Evolutionary conservation across 2,329 filamentous ascomycete species (phyloP), one percentile per base, ranked within the genome.

Genomic region (Nemania abortiva): DNA sequence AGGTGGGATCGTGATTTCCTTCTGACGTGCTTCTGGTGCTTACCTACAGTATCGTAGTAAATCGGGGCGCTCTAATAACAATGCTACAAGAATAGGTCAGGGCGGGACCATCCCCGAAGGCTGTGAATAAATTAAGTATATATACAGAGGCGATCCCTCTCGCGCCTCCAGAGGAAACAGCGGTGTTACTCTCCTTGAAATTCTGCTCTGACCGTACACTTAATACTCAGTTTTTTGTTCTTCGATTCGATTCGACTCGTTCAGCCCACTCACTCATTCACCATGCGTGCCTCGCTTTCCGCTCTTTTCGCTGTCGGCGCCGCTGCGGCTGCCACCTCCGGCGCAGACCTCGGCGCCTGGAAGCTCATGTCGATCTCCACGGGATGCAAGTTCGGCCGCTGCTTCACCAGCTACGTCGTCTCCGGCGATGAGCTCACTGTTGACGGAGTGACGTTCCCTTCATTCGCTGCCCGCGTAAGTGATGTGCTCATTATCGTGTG

Each of bases 381-480:
- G 0, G 57, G 50, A 9, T 66, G 64, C 57, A 66, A 66, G 29
- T 62, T 66, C 52, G 57, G 63, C 45, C 63, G 52, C 52, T 66
- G 64, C 57, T 66, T 61, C 57, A 60, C 64, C 29, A 62, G 57
- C 64, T 66, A 66, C 57, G 64, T 60, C 39, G 57, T 66, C 29
- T 66, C 57, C 18, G 64, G 57, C 3, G 57, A 61, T 1, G 64
- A 66, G 52, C 27, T 47, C 52, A 55, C 58, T 27, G 50, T 60
- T 22, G 39, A 62, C 20, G 64, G 64, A n/a, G 57, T 66, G 20
- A 65, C 63, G n/a, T 65, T 60, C 56, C 64, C 64, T 60, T 50
- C 64, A 15, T 66, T 66, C 52, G 64, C 64, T 7, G 64, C 64
- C 11, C 64, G 64, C 50, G 64, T 66, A 66, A 66, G 64, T 66